These are phyloP conservation scores for Multifurca ochricompacta DNA, from an alignment of 768 basidiomycete genomes.

Conservation along the genomic window DNA sequence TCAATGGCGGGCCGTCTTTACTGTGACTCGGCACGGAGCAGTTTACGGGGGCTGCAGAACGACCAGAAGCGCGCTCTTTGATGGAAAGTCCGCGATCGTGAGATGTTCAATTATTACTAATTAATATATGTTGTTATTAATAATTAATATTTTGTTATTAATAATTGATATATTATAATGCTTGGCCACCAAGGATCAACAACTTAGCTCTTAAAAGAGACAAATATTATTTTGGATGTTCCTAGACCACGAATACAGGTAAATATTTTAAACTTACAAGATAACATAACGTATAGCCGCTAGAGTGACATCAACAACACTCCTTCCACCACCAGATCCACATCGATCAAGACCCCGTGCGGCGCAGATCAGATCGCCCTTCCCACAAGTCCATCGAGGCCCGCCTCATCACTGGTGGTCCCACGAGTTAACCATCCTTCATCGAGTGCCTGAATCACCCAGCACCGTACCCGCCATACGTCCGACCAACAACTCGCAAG, in stretches of 20 bases:
- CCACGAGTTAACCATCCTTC: constrained; percentile 3
- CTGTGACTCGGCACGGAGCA: too few relatives aligned
- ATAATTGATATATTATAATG: too few relatives aligned
- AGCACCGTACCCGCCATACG: constrained; percentile 36
- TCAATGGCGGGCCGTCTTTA: too few relatives aligned
- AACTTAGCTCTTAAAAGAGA: too few relatives aligned
- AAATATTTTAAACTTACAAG: neutral
- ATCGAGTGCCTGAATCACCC: constrained; percentile 13
- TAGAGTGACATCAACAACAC: neutral
- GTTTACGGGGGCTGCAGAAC: too few relatives aligned
- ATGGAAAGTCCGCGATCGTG: too few relatives aligned
- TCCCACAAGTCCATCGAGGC: neutral
- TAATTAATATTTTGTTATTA: too few relatives aligned
- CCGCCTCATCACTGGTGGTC: neutral
- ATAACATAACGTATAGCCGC: neutral
- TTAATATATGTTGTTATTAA: too few relatives aligned
- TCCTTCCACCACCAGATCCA: neutral
- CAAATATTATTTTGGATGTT: neutral
- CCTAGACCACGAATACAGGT: neutral
- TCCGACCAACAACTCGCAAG: constrained; percentile 75
- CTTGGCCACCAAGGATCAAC: too few relatives aligned
- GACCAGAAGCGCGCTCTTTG: too few relatives aligned
- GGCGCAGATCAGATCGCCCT: constrained; percentile 9
- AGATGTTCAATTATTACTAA: too few relatives aligned
- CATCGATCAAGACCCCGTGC: neutral